These are phyloP conservation scores for Penicillium parvum DNA, from an alignment of 495 filamentous ascomycete species.

Conservation along the genomic window DNA sequence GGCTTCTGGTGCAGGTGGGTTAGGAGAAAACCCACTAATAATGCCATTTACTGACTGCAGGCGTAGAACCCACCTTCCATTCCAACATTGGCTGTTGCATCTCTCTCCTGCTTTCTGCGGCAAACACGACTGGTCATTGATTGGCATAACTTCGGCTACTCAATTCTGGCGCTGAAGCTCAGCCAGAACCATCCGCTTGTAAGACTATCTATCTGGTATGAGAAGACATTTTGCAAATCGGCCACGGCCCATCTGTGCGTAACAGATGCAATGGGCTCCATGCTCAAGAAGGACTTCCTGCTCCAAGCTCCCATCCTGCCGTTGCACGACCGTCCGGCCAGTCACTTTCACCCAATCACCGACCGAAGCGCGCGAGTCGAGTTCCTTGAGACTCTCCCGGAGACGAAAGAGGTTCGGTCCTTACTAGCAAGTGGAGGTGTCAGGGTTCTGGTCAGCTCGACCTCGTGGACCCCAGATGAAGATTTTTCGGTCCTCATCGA, in stretches of 20 bases:
- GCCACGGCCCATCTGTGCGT: constrained; percentile 80
- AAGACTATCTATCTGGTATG: constrained; percentile 67
- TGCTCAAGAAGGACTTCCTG: constrained; percentile 61
- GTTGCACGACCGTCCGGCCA: constrained; percentile 84
- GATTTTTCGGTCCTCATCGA: constrained; percentile 89
- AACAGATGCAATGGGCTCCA: constrained; percentile 76
- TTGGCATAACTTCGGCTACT: constrained; percentile 99
- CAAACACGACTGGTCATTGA: constrained; percentile 83
- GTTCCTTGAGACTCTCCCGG: constrained; percentile 59
- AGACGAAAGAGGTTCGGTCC: constrained; percentile 52
- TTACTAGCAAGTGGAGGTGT: constrained; percentile 51
- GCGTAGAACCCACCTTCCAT: constrained; percentile 89
- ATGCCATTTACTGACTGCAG: constrained; percentile 10
- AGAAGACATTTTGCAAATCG: constrained; percentile 60
- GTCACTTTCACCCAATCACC: constrained; percentile 69
- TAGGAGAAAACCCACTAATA: neutral
- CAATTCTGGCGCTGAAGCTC: constrained; percentile 75
- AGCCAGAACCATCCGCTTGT: constrained; percentile 68
- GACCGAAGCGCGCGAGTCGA: constrained; percentile 39
- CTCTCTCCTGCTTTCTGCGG: constrained; percentile 68
- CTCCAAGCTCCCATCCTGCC: constrained; percentile 60
- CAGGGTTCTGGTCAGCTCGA: constrained; percentile 78
- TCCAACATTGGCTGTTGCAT: constrained; percentile 74
- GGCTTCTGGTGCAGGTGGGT: constrained; percentile 73
- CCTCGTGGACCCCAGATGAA: constrained; percentile 95